Evolutionary conservation across 352 stramenopile species (phyloP).

Genomic region (Pythium vanterpoolii): DNA sequence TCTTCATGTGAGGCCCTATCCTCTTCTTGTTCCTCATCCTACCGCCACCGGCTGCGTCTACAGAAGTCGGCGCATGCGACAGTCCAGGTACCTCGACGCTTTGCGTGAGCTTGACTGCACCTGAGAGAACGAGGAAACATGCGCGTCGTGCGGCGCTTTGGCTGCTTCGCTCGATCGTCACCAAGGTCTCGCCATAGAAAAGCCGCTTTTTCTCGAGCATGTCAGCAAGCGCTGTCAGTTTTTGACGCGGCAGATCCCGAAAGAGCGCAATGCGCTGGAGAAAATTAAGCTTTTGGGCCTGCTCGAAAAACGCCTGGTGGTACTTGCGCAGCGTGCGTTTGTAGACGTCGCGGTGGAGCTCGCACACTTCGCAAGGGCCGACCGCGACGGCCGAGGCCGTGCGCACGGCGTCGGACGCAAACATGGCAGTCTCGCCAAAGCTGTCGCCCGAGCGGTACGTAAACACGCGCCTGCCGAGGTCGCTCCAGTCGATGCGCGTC

Average conservation of each 20-base stretch:
- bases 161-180: constrained; percentile 18
- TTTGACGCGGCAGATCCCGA: constrained; percentile 35
- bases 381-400: constrained; percentile 53
- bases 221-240: constrained; percentile 36
- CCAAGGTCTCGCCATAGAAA: constrained; percentile 37
- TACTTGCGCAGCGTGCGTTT: constrained; percentile 40
- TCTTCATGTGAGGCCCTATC: constrained; percentile 22
- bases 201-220: constrained; percentile 42
- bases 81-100: not conserved
- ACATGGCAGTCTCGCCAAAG: constrained; percentile 57
- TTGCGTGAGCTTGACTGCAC: constrained; percentile 28
- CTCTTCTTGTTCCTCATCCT: constrained; percentile 21
- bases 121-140: constrained; percentile 44
- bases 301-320: constrained; percentile 46
- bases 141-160: not conserved
- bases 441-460: constrained; percentile 44
- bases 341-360: constrained; percentile 50
- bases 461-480: constrained; percentile 43
- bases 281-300: constrained; percentile 50
- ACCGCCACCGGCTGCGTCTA: not conserved
- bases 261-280: constrained; percentile 49
- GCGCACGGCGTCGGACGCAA: constrained; percentile 41
- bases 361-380: constrained; percentile 38
- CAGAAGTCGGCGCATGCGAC: not conserved
- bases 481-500: constrained; percentile 4